phyloP scores from a whole-genome alignment of 441 rosid genomes.

The Jatropha multifida region DNA sequence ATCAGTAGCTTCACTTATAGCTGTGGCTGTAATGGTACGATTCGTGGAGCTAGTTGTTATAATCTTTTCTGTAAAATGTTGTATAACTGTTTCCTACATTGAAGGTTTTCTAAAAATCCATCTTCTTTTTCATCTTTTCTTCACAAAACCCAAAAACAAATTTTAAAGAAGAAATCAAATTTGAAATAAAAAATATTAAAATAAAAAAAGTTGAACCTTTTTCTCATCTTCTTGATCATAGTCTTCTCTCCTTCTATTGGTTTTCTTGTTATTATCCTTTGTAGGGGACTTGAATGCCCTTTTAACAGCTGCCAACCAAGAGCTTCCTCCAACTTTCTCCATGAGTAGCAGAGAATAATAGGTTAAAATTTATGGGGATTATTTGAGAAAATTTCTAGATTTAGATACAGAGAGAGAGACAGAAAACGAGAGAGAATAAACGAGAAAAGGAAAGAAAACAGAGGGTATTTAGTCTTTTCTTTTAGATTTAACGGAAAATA shows the following conservation, averaged over 20 bases:
- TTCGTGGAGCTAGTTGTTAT: conserved; percentile 3
- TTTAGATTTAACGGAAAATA: too few species aligned
- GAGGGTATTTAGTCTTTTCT: too few species aligned
- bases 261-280: conserved; percentile 38
- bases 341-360: conserved; percentile 21
- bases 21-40: conserved; percentile 12
- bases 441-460: too few species aligned
- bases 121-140: conserved; percentile 77
- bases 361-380: too few species aligned
- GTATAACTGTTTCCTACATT: conserved; percentile 41
- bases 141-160: conserved; percentile 16
- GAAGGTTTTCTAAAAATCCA: conserved; percentile 72
- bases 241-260: conserved; percentile 43
- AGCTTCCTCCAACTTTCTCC: conserved; percentile 64
- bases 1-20: conserved; percentile 21
- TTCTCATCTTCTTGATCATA: conserved; percentile 61
- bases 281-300: conserved; percentile 83
- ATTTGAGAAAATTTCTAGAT: too few species aligned
- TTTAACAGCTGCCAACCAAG: conserved; percentile 84
- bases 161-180: too few species aligned
- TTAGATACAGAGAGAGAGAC: too few species aligned
- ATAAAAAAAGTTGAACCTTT: conserved; percentile 40
- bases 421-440: too few species aligned
- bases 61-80: conserved; percentile 31
- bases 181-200: neutral